Evolutionary conservation across 2,329 filamentous ascomycete genomes (phyloP).

Genomic region (Venturia aucupariae): DNA sequence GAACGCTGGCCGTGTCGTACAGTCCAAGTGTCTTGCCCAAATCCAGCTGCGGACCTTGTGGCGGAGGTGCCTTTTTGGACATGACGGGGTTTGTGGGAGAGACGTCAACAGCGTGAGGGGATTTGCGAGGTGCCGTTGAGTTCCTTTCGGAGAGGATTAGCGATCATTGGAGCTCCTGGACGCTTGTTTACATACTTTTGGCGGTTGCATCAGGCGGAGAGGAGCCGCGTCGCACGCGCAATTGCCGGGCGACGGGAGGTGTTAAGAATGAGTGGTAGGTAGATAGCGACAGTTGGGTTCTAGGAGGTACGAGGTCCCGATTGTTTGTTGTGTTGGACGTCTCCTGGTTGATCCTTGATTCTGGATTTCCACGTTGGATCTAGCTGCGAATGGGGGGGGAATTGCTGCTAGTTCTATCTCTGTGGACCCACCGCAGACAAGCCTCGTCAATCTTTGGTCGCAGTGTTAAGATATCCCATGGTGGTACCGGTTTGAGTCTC

Average conservation of each 20-base stretch:
- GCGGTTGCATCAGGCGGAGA: conserved; percentile 1
- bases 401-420: background rate
- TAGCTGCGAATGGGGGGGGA: background rate
- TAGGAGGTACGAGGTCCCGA: background rate
- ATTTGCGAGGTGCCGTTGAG: background rate
- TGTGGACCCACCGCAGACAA: background rate
- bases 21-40: conserved; percentile 51
- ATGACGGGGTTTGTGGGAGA: background rate
- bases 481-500: too few species aligned
- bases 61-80: background rate
- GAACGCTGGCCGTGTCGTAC: conserved; percentile 43
- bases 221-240: background rate
- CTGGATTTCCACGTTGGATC: background rate
- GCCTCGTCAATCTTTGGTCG: background rate
- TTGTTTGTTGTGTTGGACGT: background rate
- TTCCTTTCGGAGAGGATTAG: background rate
- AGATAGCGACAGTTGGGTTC: background rate
- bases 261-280: background rate
- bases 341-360: background rate
- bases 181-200: background rate
- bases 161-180: background rate
- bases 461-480: background rate
- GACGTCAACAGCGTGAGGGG: background rate
- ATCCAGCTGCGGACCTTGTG: conserved; percentile 21
- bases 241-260: background rate